A percentile compares a stretch with the other conserved stretches of the same genome.
These are phyloP conservation scores for Pyrus pyrifolia DNA, from an alignment of 306 rosid genomes.

Conservation along the genomic window DNA sequence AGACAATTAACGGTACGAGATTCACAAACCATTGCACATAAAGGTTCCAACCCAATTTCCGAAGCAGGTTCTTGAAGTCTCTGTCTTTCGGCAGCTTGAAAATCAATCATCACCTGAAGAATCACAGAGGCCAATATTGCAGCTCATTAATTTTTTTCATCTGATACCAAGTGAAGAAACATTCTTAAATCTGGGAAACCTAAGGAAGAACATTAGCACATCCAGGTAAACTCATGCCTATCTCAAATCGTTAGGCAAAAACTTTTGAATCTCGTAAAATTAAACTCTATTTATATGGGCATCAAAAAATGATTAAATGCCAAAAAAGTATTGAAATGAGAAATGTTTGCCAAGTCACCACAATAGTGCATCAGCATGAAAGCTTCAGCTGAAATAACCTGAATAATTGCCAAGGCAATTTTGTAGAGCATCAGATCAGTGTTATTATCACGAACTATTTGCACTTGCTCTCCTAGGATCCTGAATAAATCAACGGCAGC, in stretches of 20 bases:
- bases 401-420: conserved; percentile 88
- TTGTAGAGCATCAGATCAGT: conserved; percentile 94
- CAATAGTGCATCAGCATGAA: background rate
- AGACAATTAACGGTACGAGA: conserved; percentile 3
- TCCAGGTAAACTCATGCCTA: background rate
- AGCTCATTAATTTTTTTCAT: background rate
- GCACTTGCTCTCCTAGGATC: conserved; percentile 97
- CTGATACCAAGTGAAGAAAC: background rate
- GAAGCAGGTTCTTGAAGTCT: conserved; percentile 92
- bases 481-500: conserved; percentile 98
- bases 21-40: conserved; percentile 86
- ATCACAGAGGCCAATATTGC: background rate
- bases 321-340: background rate
- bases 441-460: conserved; percentile 96
- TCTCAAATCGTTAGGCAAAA: background rate
- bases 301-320: background rate
- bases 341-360: background rate
- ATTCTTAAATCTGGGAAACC: background rate
- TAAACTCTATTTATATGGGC: background rate
- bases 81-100: conserved; percentile 91
- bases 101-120: conserved; percentile 90
- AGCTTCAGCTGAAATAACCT: conserved; percentile 41
- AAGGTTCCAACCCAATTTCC: conserved; percentile 88
- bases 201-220: background rate
- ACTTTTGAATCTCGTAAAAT: background rate